These are phyloP conservation scores for Kregervanrija fluxuum DNA, from an alignment of 805 yeast genomes.

Conservation along the genomic window DNA sequence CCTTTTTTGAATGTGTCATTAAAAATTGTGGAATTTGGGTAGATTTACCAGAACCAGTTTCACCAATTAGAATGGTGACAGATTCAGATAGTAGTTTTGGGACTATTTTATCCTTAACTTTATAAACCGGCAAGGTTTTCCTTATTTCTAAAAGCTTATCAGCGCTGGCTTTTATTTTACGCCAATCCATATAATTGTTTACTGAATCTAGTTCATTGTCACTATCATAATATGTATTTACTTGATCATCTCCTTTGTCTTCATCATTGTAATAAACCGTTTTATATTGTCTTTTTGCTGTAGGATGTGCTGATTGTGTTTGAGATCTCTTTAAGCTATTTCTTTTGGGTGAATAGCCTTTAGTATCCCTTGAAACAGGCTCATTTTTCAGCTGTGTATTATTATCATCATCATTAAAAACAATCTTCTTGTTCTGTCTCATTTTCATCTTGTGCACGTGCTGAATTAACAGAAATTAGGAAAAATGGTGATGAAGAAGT, in stretches of 20 bases:
- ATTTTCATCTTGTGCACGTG: not conserved
- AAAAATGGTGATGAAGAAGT: not conserved
- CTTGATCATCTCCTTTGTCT: slow-evolving; percentile 11
- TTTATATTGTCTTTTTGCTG: slow-evolving; percentile 1
- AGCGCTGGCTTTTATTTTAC: slow-evolving; percentile 33
- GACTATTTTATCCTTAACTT: slow-evolving; percentile 57
- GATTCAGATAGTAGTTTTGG: slow-evolving; percentile 45
- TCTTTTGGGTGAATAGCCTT: no score
- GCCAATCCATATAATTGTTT: slow-evolving; percentile 2
- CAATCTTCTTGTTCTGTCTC: slow-evolving; percentile 22
- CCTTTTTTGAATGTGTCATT: slow-evolving; percentile 42
- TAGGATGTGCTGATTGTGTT: no score
- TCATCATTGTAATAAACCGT: slow-evolving; percentile 24
- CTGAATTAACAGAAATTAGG: not conserved
- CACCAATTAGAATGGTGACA: slow-evolving; percentile 85
- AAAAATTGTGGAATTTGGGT: slow-evolving; percentile 93
- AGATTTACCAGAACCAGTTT: slow-evolving; percentile 97
- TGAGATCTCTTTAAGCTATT: no score
- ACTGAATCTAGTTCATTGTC: slow-evolving; percentile 15
- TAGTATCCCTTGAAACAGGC: no score
- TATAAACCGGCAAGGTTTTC: slow-evolving; percentile 65
- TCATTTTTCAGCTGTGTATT: no score
- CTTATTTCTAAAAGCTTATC: slow-evolving; percentile 43
- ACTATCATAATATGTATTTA: slow-evolving; percentile 11
- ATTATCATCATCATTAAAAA: slow-evolving; percentile 13